phyloP scores from a whole-genome alignment of 2,329 filamentous ascomycete species.

The Nigrospora sphaerica region DNA sequence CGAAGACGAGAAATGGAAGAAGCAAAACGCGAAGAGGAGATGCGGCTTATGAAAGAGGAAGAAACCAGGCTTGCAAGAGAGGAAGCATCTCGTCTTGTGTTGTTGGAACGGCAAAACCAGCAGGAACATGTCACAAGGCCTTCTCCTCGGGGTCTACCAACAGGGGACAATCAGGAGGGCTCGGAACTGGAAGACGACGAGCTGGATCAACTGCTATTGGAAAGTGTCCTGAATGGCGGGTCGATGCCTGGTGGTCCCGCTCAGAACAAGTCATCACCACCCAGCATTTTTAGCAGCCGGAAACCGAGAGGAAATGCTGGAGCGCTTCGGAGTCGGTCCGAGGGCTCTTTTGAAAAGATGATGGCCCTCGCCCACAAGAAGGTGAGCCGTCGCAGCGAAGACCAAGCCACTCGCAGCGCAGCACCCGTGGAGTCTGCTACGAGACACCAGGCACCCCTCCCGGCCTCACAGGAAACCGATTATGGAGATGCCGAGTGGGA shows the following conservation, averaged over 20 bases:
- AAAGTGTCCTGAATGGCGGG: neutral
- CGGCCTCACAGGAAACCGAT: slow-evolving; percentile 20
- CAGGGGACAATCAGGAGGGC: neutral
- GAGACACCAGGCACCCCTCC: neutral
- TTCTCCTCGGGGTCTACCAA: neutral
- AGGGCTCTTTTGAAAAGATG: slow-evolving; percentile 14
- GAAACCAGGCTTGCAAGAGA: neutral
- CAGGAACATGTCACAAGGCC: no score
- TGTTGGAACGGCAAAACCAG: no score
- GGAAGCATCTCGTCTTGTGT: no score
- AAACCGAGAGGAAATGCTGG: slow-evolving; percentile 1
- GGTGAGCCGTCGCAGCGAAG: neutral
- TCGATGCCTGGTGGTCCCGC: no score
- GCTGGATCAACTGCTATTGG: neutral
- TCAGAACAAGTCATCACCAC: slow-evolving; percentile 1
- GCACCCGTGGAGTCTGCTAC: neutral
- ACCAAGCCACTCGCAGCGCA: neutral
- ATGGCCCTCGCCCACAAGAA: slow-evolving; percentile 6
- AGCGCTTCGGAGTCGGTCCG: slow-evolving; percentile 2
- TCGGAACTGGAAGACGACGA: neutral
- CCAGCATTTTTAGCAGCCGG: neutral
- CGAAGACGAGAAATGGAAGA: slow-evolving; percentile 7
- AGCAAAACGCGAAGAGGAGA: slow-evolving; percentile 1
- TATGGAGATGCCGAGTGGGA: slow-evolving; percentile 18
- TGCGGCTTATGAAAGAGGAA: neutral